phyloP scores from a whole-genome alignment of 441 rosid species.

The Gossypium aridum region DNA sequence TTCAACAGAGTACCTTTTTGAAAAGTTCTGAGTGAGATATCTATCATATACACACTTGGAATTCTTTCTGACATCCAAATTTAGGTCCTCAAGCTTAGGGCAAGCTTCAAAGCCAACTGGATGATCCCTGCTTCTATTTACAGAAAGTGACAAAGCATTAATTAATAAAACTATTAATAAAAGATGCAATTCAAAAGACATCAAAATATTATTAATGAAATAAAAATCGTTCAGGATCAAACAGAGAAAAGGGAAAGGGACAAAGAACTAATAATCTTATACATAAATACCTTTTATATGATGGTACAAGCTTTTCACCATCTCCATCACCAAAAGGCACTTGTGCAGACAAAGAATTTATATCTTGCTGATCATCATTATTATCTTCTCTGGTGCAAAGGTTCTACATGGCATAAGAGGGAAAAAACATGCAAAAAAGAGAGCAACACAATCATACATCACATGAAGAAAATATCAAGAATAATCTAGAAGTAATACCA shows the following conservation, averaged over 20 bases:
- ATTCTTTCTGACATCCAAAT: conserved; percentile 59
- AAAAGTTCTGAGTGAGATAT: conserved; percentile 23
- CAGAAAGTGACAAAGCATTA: conserved; percentile 13
- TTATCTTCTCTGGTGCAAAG: conserved; percentile 30
- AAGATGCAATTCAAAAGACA: conserved; percentile 1
- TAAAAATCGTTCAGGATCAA: neutral
- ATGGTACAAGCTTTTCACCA: conserved; percentile 27
- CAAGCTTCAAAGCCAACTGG: conserved; percentile 58
- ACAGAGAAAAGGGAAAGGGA: neutral
- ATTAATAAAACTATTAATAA: conserved; percentile 6
- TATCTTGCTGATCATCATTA: conserved; percentile 24
- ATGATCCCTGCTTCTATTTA: conserved; percentile 37
- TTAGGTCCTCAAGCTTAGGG: conserved; percentile 67
- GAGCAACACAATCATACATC: neutral
- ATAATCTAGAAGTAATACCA: neutral
- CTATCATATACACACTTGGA: conserved; percentile 30
- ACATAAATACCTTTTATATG: conserved; percentile 42
- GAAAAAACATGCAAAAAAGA: conserved; percentile 4
- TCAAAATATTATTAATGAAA: neutral
- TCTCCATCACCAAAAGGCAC: conserved; percentile 27
- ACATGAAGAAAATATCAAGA: neutral
- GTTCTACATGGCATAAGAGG: conserved; percentile 28
- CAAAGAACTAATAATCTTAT: conserved; percentile 1
- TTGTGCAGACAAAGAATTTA: conserved; percentile 18
- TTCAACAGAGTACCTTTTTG: conserved; percentile 36